These are phyloP conservation scores for Tolypocladium album DNA, from an alignment of 2,329 filamentous ascomycete genomes.

Conservation along the genomic window DNA sequence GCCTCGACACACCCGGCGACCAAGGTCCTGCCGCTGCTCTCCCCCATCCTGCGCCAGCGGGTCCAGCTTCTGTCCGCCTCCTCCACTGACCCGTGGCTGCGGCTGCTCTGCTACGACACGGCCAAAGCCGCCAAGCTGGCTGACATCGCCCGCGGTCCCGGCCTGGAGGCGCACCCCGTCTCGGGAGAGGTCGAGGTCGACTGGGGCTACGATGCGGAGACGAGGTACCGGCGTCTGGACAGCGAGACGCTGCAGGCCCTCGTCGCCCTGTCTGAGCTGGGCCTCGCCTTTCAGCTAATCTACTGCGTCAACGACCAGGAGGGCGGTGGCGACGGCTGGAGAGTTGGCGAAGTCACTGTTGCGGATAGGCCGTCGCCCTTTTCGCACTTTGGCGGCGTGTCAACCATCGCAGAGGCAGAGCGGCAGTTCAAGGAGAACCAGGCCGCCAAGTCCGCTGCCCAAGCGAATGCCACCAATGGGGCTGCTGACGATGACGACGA, in stretches of 20 bases:
- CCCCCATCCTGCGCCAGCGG: slow-evolving; percentile 55
- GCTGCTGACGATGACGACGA: slow-evolving; percentile 36
- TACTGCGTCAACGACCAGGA: slow-evolving; percentile 58
- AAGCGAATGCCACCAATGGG: slow-evolving; percentile 7
- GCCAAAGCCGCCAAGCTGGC: slow-evolving; percentile 45
- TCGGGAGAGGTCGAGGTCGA: slow-evolving; percentile 72
- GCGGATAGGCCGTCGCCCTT: slow-evolving; percentile 49
- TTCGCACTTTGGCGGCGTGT: slow-evolving; percentile 36
- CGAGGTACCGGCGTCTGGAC: slow-evolving; percentile 59
- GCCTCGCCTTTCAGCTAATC: slow-evolving; percentile 53
- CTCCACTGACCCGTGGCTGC: slow-evolving; percentile 59
- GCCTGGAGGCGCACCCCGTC: slow-evolving; percentile 68
- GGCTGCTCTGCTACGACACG: slow-evolving; percentile 59
- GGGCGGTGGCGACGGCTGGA: slow-evolving; percentile 55
- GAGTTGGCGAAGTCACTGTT: slow-evolving; percentile 57
- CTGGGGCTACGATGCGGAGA: slow-evolving; percentile 51
- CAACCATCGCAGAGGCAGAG: slow-evolving; percentile 50
- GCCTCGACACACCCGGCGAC: slow-evolving; percentile 46
- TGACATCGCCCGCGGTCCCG: slow-evolving; percentile 49
- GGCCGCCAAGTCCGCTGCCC: slow-evolving; percentile 8
- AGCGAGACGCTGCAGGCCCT: slow-evolving; percentile 64
- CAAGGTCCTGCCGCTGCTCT: slow-evolving; percentile 47
- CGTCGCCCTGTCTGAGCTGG: slow-evolving; percentile 49
- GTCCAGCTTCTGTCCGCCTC: slow-evolving; percentile 53
- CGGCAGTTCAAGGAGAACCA: slow-evolving; percentile 33